Evolutionary conservation across 2,329 filamentous ascomycete genomes (phyloP).

Genomic region (Penicillium sp.): DNA sequence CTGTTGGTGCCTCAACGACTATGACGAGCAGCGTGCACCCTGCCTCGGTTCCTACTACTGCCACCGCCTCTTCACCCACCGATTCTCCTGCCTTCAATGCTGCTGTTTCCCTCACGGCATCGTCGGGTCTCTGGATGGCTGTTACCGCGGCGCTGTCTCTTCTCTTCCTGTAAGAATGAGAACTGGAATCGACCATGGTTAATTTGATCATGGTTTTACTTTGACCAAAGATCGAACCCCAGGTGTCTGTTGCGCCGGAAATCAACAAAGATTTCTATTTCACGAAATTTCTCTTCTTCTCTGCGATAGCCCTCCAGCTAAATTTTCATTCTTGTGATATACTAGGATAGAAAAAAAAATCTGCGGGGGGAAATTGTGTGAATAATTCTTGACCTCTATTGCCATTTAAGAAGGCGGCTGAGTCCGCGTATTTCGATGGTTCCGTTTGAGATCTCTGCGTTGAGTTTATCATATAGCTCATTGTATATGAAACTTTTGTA

Average conservation of each 20-base stretch:
- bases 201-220: background rate
- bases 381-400: background rate
- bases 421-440: background rate
- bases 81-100: slow-evolving; percentile 3
- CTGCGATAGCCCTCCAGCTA: no score
- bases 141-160: background rate
- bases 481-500: background rate
- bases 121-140: background rate
- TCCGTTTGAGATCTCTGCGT: background rate
- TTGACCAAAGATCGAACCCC: background rate
- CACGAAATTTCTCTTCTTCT: background rate
- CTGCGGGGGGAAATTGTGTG: background rate
- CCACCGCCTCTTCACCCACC: background rate
- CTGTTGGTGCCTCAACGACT: background rate
- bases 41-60: background rate
- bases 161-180: background rate
- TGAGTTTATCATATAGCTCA: background rate
- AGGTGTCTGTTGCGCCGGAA: background rate
- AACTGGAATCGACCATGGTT: background rate
- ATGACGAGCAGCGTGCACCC: slow-evolving; percentile 5
- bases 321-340: background rate
- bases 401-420: background rate
- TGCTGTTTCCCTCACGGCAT: background rate
- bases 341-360: background rate
- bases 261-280: background rate